These are phyloP conservation scores for Backusella circina DNA, from an alignment of 192 early-diverging fungal species.

Conservation along the genomic window DNA sequence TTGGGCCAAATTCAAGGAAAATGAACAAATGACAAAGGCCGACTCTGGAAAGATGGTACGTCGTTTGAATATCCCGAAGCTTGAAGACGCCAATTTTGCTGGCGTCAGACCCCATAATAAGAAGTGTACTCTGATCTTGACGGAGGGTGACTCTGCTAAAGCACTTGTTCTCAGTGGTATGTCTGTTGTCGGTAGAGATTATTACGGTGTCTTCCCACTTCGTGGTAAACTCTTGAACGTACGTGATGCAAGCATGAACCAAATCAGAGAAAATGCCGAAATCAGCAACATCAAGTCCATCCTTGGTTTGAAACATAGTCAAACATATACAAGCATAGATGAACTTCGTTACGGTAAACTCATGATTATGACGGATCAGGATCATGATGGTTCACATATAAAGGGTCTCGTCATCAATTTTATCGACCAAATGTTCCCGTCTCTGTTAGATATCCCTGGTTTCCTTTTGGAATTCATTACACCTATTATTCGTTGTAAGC, in stretches of 20 bases:
- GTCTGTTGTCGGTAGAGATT: conserved; percentile 83
- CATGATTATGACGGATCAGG: conserved; percentile 99
- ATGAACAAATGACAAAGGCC: conserved; percentile 77
- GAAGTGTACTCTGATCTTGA: conserved; percentile 93
- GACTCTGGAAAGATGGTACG: conserved; percentile 60
- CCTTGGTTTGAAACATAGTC: conserved; percentile 86
- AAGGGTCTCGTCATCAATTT: conserved; percentile 97
- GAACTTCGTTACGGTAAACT: conserved; percentile 90
- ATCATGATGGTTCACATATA: conserved; percentile 95
- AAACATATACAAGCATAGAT: conserved; percentile 66
- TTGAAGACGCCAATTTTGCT: conserved; percentile 94
- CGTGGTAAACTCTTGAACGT: conserved; percentile 98
- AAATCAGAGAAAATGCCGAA: conserved; percentile 81
- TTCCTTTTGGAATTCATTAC: conserved; percentile 97
- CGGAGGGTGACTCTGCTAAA: conserved; percentile 97
- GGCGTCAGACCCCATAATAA: conserved; percentile 60
- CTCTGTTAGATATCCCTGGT: conserved; percentile 82
- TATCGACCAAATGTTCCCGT: conserved; percentile 91
- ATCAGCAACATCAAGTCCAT: conserved; percentile 89
- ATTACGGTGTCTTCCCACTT: conserved; percentile 93
- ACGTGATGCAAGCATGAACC: conserved; percentile 70
- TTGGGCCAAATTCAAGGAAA: conserved; percentile 69
- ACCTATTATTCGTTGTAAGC: conserved; percentile 81
- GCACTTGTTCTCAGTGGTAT: conserved; percentile 83
- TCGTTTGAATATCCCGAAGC: conserved; percentile 77